Evolutionary conservation across 805 yeast species (phyloP).

Genomic region (Lipomyces spencermartinsiae): DNA sequence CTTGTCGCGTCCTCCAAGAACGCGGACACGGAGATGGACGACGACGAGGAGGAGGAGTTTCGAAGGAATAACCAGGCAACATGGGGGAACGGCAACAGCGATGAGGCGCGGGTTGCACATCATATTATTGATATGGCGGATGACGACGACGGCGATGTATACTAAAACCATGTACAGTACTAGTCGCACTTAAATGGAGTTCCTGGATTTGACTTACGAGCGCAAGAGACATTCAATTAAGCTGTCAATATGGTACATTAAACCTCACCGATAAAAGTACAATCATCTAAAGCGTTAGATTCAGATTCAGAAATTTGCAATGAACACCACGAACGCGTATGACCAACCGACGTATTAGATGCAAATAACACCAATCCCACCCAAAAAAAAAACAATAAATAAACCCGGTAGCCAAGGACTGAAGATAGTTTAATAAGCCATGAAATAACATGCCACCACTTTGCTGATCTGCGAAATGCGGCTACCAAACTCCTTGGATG

Average conservation of each 20-base stretch:
- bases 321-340: not conserved
- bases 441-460: not conserved
- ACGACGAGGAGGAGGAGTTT: slow-evolving; percentile 16
- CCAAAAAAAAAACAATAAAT: not conserved
- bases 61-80: slow-evolving; percentile 22
- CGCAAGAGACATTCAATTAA: too few species aligned
- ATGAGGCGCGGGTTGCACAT: not conserved
- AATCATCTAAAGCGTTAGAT: too few species aligned
- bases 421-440: not conserved
- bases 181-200: not conserved
- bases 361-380: slow-evolving; percentile 6
- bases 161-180: not conserved
- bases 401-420: not conserved
- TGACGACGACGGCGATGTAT: slow-evolving; percentile 32
- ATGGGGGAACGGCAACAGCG: not conserved
- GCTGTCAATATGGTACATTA: too few species aligned
- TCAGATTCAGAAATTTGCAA: not conserved
- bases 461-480: too few species aligned
- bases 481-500: slow-evolving; percentile 30
- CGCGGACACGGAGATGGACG: slow-evolving; percentile 22
- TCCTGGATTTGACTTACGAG: too few species aligned
- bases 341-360: not conserved
- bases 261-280: too few species aligned
- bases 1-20: slow-evolving; percentile 8
- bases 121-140: slow-evolving; percentile 8